Evolutionary conservation across 129 eudicot genomes (phyloP), one percentile per base, ranked within the genome.

Genomic region (Scalesia atractyloides): DNA sequence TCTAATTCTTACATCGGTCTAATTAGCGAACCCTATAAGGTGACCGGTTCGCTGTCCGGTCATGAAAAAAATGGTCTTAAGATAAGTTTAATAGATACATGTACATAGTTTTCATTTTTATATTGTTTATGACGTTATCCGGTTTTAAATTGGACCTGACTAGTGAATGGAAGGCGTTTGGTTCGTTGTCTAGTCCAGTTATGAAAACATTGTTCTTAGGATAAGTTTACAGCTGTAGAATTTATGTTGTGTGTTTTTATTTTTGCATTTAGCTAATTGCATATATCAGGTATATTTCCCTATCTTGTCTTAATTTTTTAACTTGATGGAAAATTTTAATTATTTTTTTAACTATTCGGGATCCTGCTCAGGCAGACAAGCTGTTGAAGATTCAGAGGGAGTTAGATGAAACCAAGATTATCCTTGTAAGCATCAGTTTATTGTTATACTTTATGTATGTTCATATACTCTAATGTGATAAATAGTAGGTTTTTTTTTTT

Each of bases 361-460:
- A 91, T 69, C 97, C 97, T 73, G 91, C 91, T 44, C 87, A 91
- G 74, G 97, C 97, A 24, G 97, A 91, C 80, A 91, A 88, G 82
- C 86, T 88, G 81, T 74, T 91, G 79, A 86, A 74, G 15, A 46
- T 46, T 46, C 50, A 46, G 9, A 39, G 44, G 41, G 44, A 39
- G 8, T 5, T 39, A 8, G 44, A 39, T 39, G 44, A 39, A 6
- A 88, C 96, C 19, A 91, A 91, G 82, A 88, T 91, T 74, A 91
- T 91, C 68, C 93, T 91, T 77, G 97, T 91, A 73, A 86, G 96
- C 69, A 56, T 54, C 47, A n/a, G 24, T 43, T 64, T 9, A 9
- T 33, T 39, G 10, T 46, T 46, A n/a, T 5, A 39, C 9, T 39
- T 6, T 6, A 4, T 6, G 34, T 56, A 18, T 26, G 33, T 64